Percentiles rank a stretch among this genome's conserved stretches.
These are phyloP conservation scores for Artemisia argyi DNA, from an alignment of 129 eudicot species.

Conservation along the genomic window DNA sequence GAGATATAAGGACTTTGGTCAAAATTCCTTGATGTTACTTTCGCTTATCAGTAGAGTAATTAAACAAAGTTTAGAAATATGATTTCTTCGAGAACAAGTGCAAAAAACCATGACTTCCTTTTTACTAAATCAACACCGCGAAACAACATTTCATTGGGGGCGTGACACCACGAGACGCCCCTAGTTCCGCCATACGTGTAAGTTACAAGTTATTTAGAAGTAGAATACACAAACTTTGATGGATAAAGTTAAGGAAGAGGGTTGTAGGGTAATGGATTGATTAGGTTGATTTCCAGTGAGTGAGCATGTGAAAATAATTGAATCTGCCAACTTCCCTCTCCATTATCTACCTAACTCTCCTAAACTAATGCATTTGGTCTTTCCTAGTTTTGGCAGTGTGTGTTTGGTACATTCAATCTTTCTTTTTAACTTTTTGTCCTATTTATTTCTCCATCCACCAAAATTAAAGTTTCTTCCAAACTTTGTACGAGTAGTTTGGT, in stretches of 20 bases:
- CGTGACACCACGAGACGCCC: too few relatives aligned
- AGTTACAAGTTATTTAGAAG: too few relatives aligned
- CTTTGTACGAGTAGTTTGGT: constrained; percentile 3
- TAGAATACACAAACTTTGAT: not conserved
- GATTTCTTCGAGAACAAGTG: too few relatives aligned
- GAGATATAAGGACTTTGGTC: too few relatives aligned
- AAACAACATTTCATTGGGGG: too few relatives aligned
- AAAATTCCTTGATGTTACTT: too few relatives aligned
- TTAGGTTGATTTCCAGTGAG: constrained; percentile 25
- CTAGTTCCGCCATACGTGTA: too few relatives aligned
- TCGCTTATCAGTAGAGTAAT: too few relatives aligned
- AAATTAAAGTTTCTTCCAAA: not conserved
- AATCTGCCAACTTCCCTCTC: constrained; percentile 32
- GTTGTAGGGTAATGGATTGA: constrained; percentile 5
- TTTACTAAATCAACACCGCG: too few relatives aligned
- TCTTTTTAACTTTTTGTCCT: constrained; percentile 26
- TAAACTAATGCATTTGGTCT: constrained; percentile 39
- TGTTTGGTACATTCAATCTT: constrained; percentile 32
- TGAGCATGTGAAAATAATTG: constrained; percentile 55
- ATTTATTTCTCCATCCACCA: constrained; percentile 21
- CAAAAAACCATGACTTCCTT: too few relatives aligned
- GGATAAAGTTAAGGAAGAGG: too few relatives aligned
- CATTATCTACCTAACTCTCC: constrained; percentile 40
- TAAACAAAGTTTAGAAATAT: too few relatives aligned
- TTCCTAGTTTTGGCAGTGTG: constrained; percentile 34